Evolutionary conservation across 139 green algal genomes (phyloP).

Genomic region (Mychonastes homosphaera): DNA sequence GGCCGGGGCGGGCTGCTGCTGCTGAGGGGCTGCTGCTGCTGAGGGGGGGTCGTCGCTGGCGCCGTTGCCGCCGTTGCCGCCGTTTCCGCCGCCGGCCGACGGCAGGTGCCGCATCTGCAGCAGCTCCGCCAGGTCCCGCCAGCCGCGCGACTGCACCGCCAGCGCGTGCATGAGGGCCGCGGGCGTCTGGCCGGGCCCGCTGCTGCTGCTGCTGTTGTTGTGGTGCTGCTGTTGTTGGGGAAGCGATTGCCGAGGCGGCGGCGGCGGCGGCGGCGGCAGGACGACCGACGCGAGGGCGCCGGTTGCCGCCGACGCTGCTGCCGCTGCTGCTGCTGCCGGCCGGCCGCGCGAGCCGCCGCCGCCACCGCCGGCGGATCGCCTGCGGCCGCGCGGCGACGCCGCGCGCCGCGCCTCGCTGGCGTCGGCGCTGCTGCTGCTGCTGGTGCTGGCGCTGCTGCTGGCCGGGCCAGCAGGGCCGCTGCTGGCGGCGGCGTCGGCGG

Average conservation of each 20-base stretch:
- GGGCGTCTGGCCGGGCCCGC: neutral
- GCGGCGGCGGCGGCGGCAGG: neutral
- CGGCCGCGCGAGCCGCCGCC: too few relatives aligned
- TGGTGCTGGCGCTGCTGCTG: neutral
- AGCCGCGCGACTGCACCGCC: neutral
- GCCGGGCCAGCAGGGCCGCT: neutral
- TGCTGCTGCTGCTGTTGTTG: neutral
- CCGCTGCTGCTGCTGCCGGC: neutral
- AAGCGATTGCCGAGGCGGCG: neutral
- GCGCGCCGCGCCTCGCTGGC: neutral
- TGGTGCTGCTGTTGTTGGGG: neutral
- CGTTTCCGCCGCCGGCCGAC: too few relatives aligned
- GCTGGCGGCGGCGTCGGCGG: neutral
- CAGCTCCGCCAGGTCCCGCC: slow-evolving; percentile 6
- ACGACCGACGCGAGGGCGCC: neutral
- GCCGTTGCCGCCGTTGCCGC: too few relatives aligned
- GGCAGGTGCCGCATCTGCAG: too few relatives aligned
- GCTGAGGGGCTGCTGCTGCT: too few relatives aligned
- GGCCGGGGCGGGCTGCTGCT: neutral
- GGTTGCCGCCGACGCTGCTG: neutral
- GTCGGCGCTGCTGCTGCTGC: neutral
- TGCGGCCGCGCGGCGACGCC: too few relatives aligned
- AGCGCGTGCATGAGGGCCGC: slow-evolving; percentile 2
- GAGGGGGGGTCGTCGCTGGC: too few relatives aligned
- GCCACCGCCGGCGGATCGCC: too few relatives aligned